These are phyloP conservation scores for Cordyceps farinosa DNA, from an alignment of 2,329 filamentous ascomycete species.

Conservation along the genomic window DNA sequence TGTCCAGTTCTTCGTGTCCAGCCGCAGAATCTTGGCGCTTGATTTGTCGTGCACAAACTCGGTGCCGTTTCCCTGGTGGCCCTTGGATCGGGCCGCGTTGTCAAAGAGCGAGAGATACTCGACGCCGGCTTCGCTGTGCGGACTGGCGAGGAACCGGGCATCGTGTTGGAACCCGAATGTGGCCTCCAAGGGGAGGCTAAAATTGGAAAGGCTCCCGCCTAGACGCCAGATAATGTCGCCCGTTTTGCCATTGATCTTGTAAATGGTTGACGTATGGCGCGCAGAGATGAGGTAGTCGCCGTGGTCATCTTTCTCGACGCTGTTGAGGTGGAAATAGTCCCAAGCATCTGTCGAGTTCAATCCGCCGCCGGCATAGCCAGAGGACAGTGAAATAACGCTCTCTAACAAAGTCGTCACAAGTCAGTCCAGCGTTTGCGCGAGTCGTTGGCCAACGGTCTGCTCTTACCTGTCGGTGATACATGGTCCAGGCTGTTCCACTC, in stretches of 20 bases:
- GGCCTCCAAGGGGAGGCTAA: too few species aligned
- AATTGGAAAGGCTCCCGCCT: conserved; percentile 33
- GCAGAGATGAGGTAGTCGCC: conserved; percentile 53
- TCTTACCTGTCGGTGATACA: conserved; percentile 25
- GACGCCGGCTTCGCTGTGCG: too few species aligned
- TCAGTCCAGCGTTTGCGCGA: too few species aligned
- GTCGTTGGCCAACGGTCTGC: not conserved
- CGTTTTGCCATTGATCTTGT: conserved; percentile 44
- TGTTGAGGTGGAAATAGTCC: conserved; percentile 19
- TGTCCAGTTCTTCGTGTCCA: too few species aligned
- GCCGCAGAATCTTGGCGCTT: too few species aligned
- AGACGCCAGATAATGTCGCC: conserved; percentile 53
- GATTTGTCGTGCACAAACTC: too few species aligned
- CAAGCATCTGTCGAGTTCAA: conserved; percentile 31
- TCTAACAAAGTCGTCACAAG: conserved; percentile 28
- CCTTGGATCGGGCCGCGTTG: too few species aligned
- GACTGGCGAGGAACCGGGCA: too few species aligned
- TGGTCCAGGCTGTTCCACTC: conserved; percentile 37
- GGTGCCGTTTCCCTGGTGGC: too few species aligned
- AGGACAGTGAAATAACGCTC: conserved; percentile 43
- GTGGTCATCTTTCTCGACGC: not conserved
- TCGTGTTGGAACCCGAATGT: too few species aligned
- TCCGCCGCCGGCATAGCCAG: conserved; percentile 39
- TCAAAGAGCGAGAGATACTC: too few species aligned
- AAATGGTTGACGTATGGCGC: conserved; percentile 45